Base-by-base conservation (phyloP, 306 rosid genomes). In the Malus sylvestris region DNA sequence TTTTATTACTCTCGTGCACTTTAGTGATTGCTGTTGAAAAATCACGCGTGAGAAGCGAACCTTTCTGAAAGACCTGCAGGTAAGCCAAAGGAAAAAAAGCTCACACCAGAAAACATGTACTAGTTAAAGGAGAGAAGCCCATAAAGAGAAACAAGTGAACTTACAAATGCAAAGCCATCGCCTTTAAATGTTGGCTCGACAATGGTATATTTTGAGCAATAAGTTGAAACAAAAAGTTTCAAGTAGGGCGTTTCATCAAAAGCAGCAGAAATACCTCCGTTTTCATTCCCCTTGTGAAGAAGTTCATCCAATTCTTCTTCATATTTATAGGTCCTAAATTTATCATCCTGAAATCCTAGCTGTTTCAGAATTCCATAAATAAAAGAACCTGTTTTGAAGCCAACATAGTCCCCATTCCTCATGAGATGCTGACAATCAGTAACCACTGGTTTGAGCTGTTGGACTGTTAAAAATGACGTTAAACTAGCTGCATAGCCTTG, bases 401-500 rank as follows among this genome's bases (percentile, higher is more conserved):
- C 97, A 23, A 89, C 90, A 74, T 67, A 70, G 76, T 79, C 45
- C 65, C 68, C 61, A 3, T 78, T 68, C 45, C 68, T 78, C 12
- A 87, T 8, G 10, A 89, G 85, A 53, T 81, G 73, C 6, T 82
- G 64, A 6, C 88, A 75, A 55, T 87, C 83, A 9, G 89, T 78
- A 30, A 78, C 22, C 6, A 80, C 40, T 3, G 97, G 93, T 5
- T 67, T 74, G 4, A 92, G 82, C 25, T 88, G 88, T 32, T 88
- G 85, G 22, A 88, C 87, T 4, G 91, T 92, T 66, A 89, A 70
- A 4, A 85, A 77, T 3, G 97, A 88, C 1, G 95, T 81, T 25
- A 89, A 82, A 72, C 93, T 92, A 0, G 95, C 90, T 4, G 91
- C 89, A 70, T 88, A 91, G 19, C 97, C 88, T 75, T 91, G 90